Base-by-base conservation (phyloP, 2,329 filamentous ascomycete species). In the Trichoderma koningiopsis region DNA sequence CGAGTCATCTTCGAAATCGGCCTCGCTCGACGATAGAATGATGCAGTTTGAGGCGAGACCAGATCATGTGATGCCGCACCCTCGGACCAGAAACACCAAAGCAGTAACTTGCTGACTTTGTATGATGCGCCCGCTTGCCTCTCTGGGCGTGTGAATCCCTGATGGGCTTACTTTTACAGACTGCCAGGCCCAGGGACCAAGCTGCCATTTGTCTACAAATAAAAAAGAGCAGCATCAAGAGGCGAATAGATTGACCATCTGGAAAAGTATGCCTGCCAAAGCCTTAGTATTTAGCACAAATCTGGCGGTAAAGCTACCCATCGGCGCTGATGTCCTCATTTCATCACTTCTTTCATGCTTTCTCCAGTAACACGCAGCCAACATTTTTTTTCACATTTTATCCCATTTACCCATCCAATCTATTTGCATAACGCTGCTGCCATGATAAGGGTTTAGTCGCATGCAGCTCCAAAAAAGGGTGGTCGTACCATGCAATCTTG, bases 351-450 rank as follows among this genome's bases (percentile, higher is more conserved):
- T 5, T 33, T 37, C 61, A 55, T 35, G 40, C 22, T 3, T 16
- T 16, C 7, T 16, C 47, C 33, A 19, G 29, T 29, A 14, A 2
- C 49, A 7, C 6, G 49, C 24, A 24, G 49, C 49, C 40, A 43
- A 5, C 22, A 5, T 27, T n/a, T n/a, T n/a, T n/a, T n/a, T 22
- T 22, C 43, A 53, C 13, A 53, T 6, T 27, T 27, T 19, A 16
- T 55, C 52, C 24, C 24, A 33, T 65, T 43, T 43, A 43, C 40
- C 52, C 37, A 43, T 31, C 24, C 49, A 31, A 31, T 55, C 62
- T 47, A 33, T 5, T 29, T 62, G 60, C 60, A 63, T 55, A 11
- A 63, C 1, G n/a, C 53, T 55, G 22, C 7, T 22, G 47, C 19
- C 40, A 14, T 5, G 14, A 43, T 56, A 56, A 43, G 62, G 62